Conservation (phyloP, 1,284 basidiomycete genomes). For the Austroboletus novae-zelandiae region DNA sequence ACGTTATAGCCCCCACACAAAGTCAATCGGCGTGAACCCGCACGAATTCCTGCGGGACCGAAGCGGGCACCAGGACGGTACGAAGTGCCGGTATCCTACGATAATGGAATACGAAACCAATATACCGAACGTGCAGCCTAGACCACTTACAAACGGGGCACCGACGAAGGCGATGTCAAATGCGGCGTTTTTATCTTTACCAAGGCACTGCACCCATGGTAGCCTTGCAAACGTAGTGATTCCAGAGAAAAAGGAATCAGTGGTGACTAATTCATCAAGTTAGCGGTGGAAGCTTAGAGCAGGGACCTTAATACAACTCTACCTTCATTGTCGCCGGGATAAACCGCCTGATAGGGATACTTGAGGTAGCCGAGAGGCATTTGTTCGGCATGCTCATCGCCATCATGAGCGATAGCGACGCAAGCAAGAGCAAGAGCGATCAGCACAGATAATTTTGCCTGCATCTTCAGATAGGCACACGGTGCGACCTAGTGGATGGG, state of each 20-base stretch:
- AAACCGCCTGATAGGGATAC: slow-evolving; percentile 57
- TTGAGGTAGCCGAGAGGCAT: slow-evolving; percentile 63
- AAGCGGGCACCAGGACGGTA: slow-evolving; percentile 79
- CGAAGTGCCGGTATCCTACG: slow-evolving; percentile 69
- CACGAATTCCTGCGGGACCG: slow-evolving; percentile 73
- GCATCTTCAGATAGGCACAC: slow-evolving; percentile 31
- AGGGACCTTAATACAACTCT: neutral
- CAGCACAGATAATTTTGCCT: slow-evolving; percentile 16
- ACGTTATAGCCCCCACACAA: slow-evolving; percentile 77
- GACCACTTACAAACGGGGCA: slow-evolving; percentile 63
- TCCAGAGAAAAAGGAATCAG: slow-evolving; percentile 69
- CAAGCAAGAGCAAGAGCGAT: slow-evolving; percentile 18
- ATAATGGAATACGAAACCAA: neutral
- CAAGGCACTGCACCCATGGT: slow-evolving; percentile 72
- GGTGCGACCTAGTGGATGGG: too few relatives aligned
- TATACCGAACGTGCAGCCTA: neutral
- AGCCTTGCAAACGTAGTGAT: slow-evolving; percentile 75
- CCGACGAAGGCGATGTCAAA: slow-evolving; percentile 81
- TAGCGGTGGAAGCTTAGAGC: neutral
- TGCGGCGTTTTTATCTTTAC: slow-evolving; percentile 47
- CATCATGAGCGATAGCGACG: slow-evolving; percentile 35
- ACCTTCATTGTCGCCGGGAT: slow-evolving; percentile 55
- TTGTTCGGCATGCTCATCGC: slow-evolving; percentile 39
- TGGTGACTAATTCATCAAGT: slow-evolving; percentile 48
- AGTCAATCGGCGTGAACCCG: slow-evolving; percentile 69